Percentiles rank a stretch among this genome's conserved stretches.
Conservation (phyloP, 345 rosid species). For the Sisymbrium altissimum region DNA sequence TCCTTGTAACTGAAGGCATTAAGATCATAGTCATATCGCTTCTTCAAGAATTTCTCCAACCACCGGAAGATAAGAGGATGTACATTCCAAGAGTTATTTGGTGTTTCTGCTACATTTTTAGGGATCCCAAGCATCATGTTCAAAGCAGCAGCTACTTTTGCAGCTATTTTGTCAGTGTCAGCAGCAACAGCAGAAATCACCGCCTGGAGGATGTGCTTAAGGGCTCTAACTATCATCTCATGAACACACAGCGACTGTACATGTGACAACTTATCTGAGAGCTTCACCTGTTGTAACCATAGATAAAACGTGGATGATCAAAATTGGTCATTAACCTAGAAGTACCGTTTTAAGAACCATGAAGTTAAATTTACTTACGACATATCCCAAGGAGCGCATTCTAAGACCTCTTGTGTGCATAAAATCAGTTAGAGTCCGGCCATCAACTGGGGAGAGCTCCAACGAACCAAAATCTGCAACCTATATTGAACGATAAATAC, state of each 20-base stretch:
- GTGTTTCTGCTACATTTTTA: conserved; percentile 40
- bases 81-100: conserved; percentile 43
- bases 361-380: conserved; percentile 55
- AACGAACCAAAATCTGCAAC: conserved; percentile 98
- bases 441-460: conserved; percentile 99
- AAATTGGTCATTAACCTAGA: conserved; percentile 7
- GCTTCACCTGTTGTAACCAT: conserved; percentile 65
- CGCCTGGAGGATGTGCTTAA: conserved; percentile 86
- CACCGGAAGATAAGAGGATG: conserved; percentile 83
- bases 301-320: conserved; percentile 20
- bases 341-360: not conserved
- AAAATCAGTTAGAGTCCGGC: conserved; percentile 96
- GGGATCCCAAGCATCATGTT: conserved; percentile 93
- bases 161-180: conserved; percentile 62
- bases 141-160: conserved; percentile 73
- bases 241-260: conserved; percentile 94
- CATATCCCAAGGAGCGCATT: conserved; percentile 91
- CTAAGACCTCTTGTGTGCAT: conserved; percentile 99
- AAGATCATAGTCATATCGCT: conserved; percentile 90
- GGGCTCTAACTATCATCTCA: conserved; percentile 96
- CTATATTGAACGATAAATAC: conserved; percentile 42
- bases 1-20: conserved; percentile 75
- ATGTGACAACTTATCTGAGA: conserved; percentile 91
- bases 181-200: conserved; percentile 67
- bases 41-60: conserved; percentile 81